Evolutionary conservation across 2,329 filamentous ascomycete genomes (phyloP).

Genomic region (Diplodia mutila): DNA sequence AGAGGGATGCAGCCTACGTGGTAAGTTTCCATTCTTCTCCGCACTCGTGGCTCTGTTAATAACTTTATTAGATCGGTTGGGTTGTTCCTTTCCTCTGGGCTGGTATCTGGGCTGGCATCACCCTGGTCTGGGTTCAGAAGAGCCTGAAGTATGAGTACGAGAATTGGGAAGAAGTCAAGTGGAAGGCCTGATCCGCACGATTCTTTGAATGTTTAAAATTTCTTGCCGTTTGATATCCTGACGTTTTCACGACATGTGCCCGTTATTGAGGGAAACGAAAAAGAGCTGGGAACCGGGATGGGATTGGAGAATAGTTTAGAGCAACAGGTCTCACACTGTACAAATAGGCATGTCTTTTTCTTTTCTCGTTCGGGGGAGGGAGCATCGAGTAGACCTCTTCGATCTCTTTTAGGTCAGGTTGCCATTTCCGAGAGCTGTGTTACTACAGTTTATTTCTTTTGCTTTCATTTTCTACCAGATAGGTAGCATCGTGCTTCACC

Average conservation of each 20-base stretch:
- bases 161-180: constrained; percentile 42
- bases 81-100: constrained; percentile 55
- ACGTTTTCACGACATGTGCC: constrained; percentile 12
- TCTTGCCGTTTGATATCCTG: constrained; percentile 13
- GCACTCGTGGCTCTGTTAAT: background rate
- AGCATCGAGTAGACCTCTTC: background rate
- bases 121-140: constrained; percentile 50
- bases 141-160: constrained; percentile 41
- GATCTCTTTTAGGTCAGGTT: background rate
- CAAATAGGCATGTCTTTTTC: background rate
- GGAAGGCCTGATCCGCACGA: constrained; percentile 38
- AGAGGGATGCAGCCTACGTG: constrained; percentile 52
- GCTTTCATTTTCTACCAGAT: background rate
- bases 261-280: background rate
- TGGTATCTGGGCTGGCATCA: constrained; percentile 51
- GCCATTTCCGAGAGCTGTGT: background rate
- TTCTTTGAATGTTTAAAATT: background rate
- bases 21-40: constrained; percentile 37
- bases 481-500: background rate
- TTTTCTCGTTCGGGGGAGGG: background rate
- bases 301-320: background rate
- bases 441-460: background rate
- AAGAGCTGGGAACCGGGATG: background rate
- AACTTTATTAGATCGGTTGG: constrained; percentile 48
- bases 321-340: constrained; percentile 4